phyloP scores from a whole-genome alignment of 495 filamentous ascomycete species.

The Xylaria nigripes region DNA sequence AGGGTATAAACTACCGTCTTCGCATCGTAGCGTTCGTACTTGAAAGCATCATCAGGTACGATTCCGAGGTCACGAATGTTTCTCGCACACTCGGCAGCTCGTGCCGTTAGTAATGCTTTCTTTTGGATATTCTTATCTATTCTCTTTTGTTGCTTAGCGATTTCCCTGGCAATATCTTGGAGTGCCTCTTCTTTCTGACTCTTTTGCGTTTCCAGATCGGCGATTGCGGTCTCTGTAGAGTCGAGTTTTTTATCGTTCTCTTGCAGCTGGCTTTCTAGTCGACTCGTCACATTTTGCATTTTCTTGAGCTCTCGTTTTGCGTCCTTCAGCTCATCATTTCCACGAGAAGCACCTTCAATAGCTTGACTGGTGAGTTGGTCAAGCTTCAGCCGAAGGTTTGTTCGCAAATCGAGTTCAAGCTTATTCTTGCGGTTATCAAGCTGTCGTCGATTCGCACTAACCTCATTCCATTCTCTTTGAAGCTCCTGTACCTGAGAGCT shows the following conservation, averaged over 20 bases:
- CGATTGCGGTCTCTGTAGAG: slow-evolving; percentile 49
- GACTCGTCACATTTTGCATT: slow-evolving; percentile 51
- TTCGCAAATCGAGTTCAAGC: slow-evolving; percentile 76
- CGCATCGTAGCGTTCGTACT: slow-evolving; percentile 71
- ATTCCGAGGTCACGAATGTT: slow-evolving; percentile 92
- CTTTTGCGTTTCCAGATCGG: slow-evolving; percentile 55
- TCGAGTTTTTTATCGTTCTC: slow-evolving; percentile 69
- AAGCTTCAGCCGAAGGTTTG: slow-evolving; percentile 74
- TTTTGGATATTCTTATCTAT: slow-evolving; percentile 90
- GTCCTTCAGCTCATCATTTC: slow-evolving; percentile 65
- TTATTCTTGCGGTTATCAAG: slow-evolving; percentile 68
- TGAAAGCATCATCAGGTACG: slow-evolving; percentile 89
- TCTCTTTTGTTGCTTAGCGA: slow-evolving; percentile 80
- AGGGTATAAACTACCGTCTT: slow-evolving; percentile 48
- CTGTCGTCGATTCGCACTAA: slow-evolving; percentile 65
- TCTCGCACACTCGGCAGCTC: slow-evolving; percentile 67
- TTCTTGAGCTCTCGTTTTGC: slow-evolving; percentile 76
- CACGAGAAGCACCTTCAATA: slow-evolving; percentile 54
- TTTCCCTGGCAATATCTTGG: slow-evolving; percentile 68
- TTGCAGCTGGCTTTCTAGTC: slow-evolving; percentile 55
- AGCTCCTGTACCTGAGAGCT: slow-evolving; percentile 61
- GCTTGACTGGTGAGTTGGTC: slow-evolving; percentile 79
- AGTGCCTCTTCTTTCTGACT: slow-evolving; percentile 57
- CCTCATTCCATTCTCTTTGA: slow-evolving; percentile 61
- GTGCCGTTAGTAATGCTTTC: slow-evolving; percentile 65